Evolutionary conservation across 1,284 basidiomycete species (phyloP).

Genomic region (Jaminaea rosea): DNA sequence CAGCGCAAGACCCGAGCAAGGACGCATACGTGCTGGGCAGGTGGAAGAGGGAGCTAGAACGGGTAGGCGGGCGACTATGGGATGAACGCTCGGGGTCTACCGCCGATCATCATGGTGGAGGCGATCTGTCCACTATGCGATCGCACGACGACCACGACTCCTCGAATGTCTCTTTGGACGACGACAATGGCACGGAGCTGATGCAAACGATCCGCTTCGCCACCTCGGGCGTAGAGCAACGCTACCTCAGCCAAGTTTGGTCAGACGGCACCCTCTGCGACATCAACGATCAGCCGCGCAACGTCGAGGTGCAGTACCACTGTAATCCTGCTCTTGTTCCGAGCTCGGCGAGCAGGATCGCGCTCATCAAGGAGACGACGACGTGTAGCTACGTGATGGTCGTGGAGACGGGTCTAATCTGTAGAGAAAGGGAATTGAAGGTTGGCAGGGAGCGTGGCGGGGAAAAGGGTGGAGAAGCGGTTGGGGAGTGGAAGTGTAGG

Average conservation of each 20-base stretch:
- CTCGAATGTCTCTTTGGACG: background rate
- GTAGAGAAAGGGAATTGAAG: constrained; percentile 18
- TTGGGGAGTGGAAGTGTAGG: constrained; percentile 1
- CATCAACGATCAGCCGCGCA: constrained; percentile 28
- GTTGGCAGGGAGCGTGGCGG: constrained; percentile 17
- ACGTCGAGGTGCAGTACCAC: constrained; percentile 25
- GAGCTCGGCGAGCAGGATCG: constrained; percentile 22
- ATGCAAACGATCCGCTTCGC: constrained; percentile 10
- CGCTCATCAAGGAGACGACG: constrained; percentile 38
- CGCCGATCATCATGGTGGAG: no score
- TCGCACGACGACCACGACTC: background rate
- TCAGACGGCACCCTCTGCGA: constrained; percentile 35
- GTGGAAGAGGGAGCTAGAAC: background rate
- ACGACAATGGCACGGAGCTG: constrained; percentile 17
- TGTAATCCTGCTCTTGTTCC: constrained; percentile 24
- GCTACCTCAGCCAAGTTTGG: constrained; percentile 35
- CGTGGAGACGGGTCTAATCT: constrained; percentile 23
- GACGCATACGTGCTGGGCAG: constrained; percentile 12
- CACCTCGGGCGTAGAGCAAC: constrained; percentile 10
- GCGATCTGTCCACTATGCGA: no score
- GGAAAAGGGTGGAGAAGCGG: background rate
- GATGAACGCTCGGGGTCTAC: background rate
- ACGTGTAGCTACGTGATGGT: constrained; percentile 38
- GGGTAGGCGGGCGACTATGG: background rate
- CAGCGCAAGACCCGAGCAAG: constrained; percentile 5